These are phyloP conservation scores for Stemphylium vesicarium DNA, from an alignment of 2,329 filamentous ascomycete species.

Conservation along the genomic window DNA sequence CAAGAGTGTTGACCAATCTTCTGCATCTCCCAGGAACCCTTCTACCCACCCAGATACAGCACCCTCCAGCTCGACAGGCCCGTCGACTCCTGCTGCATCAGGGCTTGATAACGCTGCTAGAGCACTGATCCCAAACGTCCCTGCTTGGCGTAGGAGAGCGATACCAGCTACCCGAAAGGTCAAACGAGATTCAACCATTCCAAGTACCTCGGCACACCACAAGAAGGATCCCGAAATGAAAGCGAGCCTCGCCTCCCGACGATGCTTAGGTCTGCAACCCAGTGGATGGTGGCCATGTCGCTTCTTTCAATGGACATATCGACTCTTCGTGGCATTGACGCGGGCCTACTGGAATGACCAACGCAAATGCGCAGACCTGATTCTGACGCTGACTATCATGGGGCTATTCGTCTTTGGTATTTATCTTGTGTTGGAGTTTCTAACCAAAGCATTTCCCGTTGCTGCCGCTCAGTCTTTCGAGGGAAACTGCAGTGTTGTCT, in stretches of 20 bases:
- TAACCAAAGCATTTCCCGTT: conserved; percentile 25
- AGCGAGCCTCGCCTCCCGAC: neutral
- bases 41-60: neutral
- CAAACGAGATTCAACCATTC: conserved; percentile 24
- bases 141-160: neutral
- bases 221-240: neutral
- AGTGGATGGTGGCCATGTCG: conserved; percentile 35
- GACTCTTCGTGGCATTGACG: conserved; percentile 15
- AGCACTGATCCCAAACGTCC: no score
- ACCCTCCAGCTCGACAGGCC: neutral
- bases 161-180: neutral
- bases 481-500: conserved; percentile 40
- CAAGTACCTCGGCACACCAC: neutral
- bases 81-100: neutral
- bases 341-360: conserved; percentile 13
- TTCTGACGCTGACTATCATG: conserved; percentile 20
- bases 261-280: neutral
- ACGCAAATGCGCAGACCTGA: conserved; percentile 17
- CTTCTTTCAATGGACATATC: conserved; percentile 14
- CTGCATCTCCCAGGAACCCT: neutral
- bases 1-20: neutral
- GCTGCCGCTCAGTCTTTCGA: conserved; percentile 34
- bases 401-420: conserved; percentile 15
- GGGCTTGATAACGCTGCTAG: no score
- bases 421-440: conserved; percentile 30